These are phyloP conservation scores for Metschnikowia peoriensis DNA, from an alignment of 805 yeast genomes.

Conservation along the genomic window DNA sequence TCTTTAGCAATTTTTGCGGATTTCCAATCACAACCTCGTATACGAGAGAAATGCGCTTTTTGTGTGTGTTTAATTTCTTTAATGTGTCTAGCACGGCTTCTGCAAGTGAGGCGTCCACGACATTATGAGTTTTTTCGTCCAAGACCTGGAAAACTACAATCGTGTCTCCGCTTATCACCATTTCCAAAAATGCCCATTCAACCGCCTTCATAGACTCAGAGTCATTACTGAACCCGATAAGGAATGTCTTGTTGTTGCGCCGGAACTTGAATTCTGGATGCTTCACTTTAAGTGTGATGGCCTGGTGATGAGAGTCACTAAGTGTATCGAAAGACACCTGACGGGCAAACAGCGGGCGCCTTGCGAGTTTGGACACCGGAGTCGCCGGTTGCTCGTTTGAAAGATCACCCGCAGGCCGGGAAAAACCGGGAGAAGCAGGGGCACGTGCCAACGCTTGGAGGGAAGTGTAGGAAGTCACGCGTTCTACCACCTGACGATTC, in stretches of 20 bases:
- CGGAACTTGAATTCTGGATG: conserved; percentile 44
- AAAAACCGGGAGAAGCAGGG: conserved; percentile 18
- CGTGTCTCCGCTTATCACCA: conserved; percentile 44
- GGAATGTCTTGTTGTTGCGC: conserved; percentile 42
- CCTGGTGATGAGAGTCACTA: conserved; percentile 29
- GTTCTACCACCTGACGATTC: conserved; percentile 14
- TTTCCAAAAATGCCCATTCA: conserved; percentile 45
- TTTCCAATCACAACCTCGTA: conserved; percentile 42
- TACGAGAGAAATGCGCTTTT: conserved; percentile 37
- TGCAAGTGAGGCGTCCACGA: conserved; percentile 31
- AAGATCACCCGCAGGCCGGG: background rate
- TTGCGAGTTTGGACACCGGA: background rate
- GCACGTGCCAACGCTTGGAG: conserved; percentile 6
- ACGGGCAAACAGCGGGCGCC: conserved; percentile 28
- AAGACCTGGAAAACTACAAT: conserved; percentile 40
- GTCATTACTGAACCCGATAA: conserved; percentile 40
- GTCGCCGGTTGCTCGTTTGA: background rate
- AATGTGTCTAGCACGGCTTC: conserved; percentile 28
- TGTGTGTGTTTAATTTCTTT: conserved; percentile 34
- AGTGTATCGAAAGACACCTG: conserved; percentile 44
- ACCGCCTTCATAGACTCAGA: conserved; percentile 38
- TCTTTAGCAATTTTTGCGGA: conserved; percentile 37
- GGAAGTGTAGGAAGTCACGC: conserved; percentile 17
- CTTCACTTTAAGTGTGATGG: conserved; percentile 40
- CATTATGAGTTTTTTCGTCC: conserved; percentile 31